These are phyloP conservation scores for Plantago elongata DNA, from an alignment of 257 asterid species.

Conservation along the genomic window DNA sequence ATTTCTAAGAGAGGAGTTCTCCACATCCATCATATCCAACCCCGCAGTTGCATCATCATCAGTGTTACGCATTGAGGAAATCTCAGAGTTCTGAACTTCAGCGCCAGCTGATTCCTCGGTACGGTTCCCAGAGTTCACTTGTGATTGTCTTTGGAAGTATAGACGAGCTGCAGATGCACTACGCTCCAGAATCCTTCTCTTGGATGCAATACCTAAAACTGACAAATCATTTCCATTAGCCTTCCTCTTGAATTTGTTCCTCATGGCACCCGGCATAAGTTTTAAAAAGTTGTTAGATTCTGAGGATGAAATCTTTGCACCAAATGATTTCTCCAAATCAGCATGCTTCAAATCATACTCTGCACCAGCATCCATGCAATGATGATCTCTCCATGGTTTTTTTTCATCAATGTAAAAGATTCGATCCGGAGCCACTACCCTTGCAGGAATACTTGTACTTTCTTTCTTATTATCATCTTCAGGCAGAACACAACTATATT, in stretches of 20 bases:
- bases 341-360: constrained; percentile 96
- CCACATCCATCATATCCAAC: too few species aligned
- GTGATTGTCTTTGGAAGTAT: constrained; percentile 42
- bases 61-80: constrained; percentile 22
- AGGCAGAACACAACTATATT: constrained; percentile 33
- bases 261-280: constrained; percentile 50
- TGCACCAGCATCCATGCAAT: constrained; percentile 91
- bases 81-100: constrained; percentile 30
- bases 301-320: constrained; percentile 51
- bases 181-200: constrained; percentile 72
- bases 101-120: constrained; percentile 30
- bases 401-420: constrained; percentile 67
- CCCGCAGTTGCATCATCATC: constrained; percentile 22
- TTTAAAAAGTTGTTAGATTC: constrained; percentile 62
- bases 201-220: constrained; percentile 44
- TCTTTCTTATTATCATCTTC: constrained; percentile 55
- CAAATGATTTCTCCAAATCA: constrained; percentile 92
- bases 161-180: constrained; percentile 82
- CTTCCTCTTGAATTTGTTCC: constrained; percentile 65
- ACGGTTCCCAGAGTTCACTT: constrained; percentile 32
- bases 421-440: constrained; percentile 52
- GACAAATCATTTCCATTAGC: constrained; percentile 59
- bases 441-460: constrained; percentile 36
- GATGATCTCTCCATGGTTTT: constrained; percentile 93
- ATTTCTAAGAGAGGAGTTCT: too few species aligned